A percentile compares a stretch with the other conserved stretches of the same genome.
Conservation (phyloP, 495 filamentous ascomycete species). For the Penicillium steckii region DNA sequence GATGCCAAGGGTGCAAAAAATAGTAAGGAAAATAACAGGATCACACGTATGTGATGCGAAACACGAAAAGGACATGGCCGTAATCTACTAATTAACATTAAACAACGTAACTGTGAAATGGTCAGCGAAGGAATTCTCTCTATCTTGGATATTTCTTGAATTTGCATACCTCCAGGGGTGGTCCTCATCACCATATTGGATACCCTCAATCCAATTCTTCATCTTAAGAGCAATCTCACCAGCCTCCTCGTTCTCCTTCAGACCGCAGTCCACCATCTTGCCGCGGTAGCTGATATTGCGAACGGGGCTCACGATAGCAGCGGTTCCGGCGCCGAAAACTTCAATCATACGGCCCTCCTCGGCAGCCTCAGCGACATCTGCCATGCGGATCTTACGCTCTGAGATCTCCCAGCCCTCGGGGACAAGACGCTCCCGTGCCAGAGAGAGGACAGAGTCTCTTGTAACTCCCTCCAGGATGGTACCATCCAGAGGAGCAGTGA, state of each 20-base stretch:
- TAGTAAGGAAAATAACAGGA: neutral
- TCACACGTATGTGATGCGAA: constrained; percentile 1
- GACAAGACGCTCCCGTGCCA: constrained; percentile 77
- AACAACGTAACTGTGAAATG: constrained; percentile 24
- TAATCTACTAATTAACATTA: constrained; percentile 14
- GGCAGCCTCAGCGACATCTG: constrained; percentile 73
- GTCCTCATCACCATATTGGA: constrained; percentile 91
- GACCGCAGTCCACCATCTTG: constrained; percentile 71
- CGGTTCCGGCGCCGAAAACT: constrained; percentile 91
- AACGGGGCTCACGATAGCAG: constrained; percentile 72
- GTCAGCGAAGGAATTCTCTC: constrained; percentile 13
- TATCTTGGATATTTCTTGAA: neutral
- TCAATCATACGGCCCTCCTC: constrained; percentile 85
- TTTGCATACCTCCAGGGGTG: constrained; percentile 72
- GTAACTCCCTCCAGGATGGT: constrained; percentile 97
- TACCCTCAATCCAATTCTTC: constrained; percentile 94
- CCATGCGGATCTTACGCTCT: constrained; percentile 89
- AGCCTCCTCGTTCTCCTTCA: constrained; percentile 75
- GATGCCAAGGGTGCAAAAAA: neutral
- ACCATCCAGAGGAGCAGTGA: constrained; percentile 91
- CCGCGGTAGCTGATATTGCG: constrained; percentile 83
- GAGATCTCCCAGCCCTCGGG: constrained; percentile 85
- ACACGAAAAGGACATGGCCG: neutral
- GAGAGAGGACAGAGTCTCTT: constrained; percentile 77
- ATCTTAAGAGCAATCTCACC: constrained; percentile 80